Evolutionary conservation across 805 yeast species (phyloP), one percentile per base, ranked within the genome.

Genomic region (Groenewaldozyma tartarivorans): DNA sequence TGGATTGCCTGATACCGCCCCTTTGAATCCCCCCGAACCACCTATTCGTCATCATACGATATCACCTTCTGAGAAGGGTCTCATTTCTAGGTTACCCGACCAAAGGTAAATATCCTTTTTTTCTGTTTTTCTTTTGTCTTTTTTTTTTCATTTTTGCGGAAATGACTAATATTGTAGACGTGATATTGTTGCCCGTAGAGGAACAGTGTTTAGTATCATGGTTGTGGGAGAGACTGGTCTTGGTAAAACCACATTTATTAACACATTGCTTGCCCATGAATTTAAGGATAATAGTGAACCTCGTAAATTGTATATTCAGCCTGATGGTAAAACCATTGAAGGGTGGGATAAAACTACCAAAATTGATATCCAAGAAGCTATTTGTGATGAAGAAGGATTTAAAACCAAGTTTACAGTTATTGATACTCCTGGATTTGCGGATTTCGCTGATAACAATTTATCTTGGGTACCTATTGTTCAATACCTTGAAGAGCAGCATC

Each of bases 361-460:
- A 85, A 53, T 77, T 69, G 54, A 57, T 66, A 17, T 65, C 75
- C 11, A 63, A 66, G 45, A 82, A 74, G 49, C 90, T 86, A 72
- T 75, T 43, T 70, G 84, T 50, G 92, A 80, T 58, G 96, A 88
- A 58, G 79, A 83, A 61, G 84, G 81, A 57, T 83, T 88, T 63
- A 72, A 70, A 49, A 72, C 84, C 51, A 72, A 81, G 47, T 73
- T 88, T 48, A 86, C 86, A 51, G 71, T 88, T 43, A 77, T 88
- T 53, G 96, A 87, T 62, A 85, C 96, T 1, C 95, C 95, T 5
- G 96, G 96, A 1, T 85, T 86, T 59, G 96, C 96, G 46, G 94
- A 85, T 58, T 82, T 81, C 59, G 81, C 86, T 49, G 81, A 87
- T 66, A 88, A 87, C 64, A 73, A 72, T 54, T 80, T 81, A 58